Conservation (phyloP, 2,329 filamentous ascomycete genomes). For the Colletotrichum tabaci region DNA sequence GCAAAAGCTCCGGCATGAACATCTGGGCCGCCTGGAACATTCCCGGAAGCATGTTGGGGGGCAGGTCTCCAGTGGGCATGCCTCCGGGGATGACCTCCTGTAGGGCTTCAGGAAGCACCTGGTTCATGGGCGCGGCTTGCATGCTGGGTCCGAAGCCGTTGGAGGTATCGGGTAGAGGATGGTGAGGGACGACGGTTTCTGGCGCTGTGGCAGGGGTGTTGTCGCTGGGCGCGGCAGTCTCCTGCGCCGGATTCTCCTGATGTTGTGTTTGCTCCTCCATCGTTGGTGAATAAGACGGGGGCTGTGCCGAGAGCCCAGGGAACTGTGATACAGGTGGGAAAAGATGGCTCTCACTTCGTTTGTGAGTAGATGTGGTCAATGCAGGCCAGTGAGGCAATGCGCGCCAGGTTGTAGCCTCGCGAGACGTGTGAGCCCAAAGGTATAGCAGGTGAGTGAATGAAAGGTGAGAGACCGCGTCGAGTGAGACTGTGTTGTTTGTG, state of each 20-base stretch:
- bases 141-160: slow-evolving; percentile 35
- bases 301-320: neutral
- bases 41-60: slow-evolving; percentile 40
- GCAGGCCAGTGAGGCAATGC: slow-evolving; percentile 19
- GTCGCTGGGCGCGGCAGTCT: slow-evolving; percentile 17
- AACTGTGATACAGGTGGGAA: neutral
- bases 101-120: slow-evolving; percentile 42
- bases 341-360: neutral
- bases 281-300: neutral
- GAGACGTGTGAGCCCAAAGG: slow-evolving; percentile 22
- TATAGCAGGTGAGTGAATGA: neutral
- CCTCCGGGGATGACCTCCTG: slow-evolving; percentile 42
- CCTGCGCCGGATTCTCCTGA: slow-evolving; percentile 28
- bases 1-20: slow-evolving; percentile 41
- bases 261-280: slow-evolving; percentile 39
- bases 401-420: slow-evolving; percentile 5
- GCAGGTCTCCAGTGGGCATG: slow-evolving; percentile 21
- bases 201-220: slow-evolving; percentile 11
- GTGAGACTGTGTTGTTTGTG: neutral
- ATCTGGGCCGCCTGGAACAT: slow-evolving; percentile 41
- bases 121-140: slow-evolving; percentile 40
- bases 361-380: neutral
- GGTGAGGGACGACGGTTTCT: slow-evolving; percentile 24
- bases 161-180: slow-evolving; percentile 23
- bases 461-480: slow-evolving; percentile 33